Percentiles rank a stretch among this genome's conserved stretches.
Conservation (phyloP, 805 yeast species). For the Isabelozyma pseudorhagii region DNA sequence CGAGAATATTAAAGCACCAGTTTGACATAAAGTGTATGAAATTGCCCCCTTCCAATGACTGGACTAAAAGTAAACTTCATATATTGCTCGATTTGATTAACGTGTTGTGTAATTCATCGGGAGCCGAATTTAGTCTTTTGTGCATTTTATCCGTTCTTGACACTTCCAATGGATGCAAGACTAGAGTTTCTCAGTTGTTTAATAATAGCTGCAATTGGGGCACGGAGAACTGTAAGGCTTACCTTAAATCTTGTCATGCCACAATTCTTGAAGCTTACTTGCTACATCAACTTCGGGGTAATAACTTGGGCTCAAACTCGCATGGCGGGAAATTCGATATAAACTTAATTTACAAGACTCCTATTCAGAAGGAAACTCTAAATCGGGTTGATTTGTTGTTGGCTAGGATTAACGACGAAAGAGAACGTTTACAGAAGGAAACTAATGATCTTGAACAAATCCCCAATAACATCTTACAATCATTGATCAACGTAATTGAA, state of each 20-base stretch:
- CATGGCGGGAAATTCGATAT: neutral
- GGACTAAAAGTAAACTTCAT: slow-evolving; percentile 47
- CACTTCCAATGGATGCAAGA: slow-evolving; percentile 14
- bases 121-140: slow-evolving; percentile 30
- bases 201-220: slow-evolving; percentile 13
- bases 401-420: neutral
- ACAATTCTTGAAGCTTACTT: slow-evolving; percentile 2
- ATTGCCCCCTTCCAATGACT: slow-evolving; percentile 45
- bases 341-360: neutral
- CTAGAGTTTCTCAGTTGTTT: slow-evolving; percentile 26
- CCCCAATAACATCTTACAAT: slow-evolving; percentile 34
- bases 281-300: slow-evolving; percentile 1
- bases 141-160: slow-evolving; percentile 25
- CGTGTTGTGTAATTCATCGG: slow-evolving; percentile 31
- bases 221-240: neutral
- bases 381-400: neutral
- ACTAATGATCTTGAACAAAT: slow-evolving; percentile 9
- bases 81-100: slow-evolving; percentile 49
- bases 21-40: slow-evolving; percentile 43
- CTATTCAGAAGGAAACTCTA: slow-evolving; percentile 3
- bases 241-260: neutral
- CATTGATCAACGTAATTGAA: slow-evolving; percentile 27
- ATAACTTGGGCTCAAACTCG: neutral
- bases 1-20: slow-evolving; percentile 27
- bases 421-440: neutral